Conservation (phyloP, 345 rosid genomes). For the Psidium guajava region DNA sequence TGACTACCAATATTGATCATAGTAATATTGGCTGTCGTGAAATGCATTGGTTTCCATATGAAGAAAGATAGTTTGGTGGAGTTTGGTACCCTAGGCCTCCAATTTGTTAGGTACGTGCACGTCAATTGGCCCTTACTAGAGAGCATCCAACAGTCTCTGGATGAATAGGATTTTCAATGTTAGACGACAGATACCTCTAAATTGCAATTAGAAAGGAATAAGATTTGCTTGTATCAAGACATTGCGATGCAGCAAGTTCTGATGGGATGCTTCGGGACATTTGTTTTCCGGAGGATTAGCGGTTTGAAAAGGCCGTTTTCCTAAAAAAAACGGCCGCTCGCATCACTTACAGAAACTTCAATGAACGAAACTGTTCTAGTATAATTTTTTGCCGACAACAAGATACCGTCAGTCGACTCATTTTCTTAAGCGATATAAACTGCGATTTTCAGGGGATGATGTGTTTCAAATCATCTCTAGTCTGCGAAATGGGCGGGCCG, state of each 20-base stretch:
- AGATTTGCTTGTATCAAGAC: neutral
- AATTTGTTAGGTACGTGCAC: neutral
- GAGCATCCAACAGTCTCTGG: neutral
- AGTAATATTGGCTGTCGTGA: neutral
- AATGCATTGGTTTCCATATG: neutral
- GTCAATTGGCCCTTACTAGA: neutral
- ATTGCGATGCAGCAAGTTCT: neutral
- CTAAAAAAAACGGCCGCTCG: neutral
- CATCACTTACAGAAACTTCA: neutral
- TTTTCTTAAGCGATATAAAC: neutral
- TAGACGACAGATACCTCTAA: neutral
- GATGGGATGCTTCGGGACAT: rapidly evolving
- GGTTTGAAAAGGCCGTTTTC: neutral
- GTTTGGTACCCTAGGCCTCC: neutral
- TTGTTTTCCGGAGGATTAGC: neutral
- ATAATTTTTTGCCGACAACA: neutral
- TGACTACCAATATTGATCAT: too few relatives aligned
- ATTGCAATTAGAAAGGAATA: neutral
- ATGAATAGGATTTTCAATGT: rapidly evolving
- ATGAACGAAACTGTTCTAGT: rapidly evolving
- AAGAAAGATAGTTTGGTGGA: neutral
- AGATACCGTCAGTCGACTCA: neutral
- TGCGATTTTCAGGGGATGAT: neutral
- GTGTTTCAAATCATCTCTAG: neutral
- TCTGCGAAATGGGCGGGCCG: neutral